Percentiles rank a stretch among this genome's conserved stretches.
These are phyloP conservation scores for Sarcocystis neurona DNA, from an alignment of 169 alveolate genomes.

Conservation along the genomic window DNA sequence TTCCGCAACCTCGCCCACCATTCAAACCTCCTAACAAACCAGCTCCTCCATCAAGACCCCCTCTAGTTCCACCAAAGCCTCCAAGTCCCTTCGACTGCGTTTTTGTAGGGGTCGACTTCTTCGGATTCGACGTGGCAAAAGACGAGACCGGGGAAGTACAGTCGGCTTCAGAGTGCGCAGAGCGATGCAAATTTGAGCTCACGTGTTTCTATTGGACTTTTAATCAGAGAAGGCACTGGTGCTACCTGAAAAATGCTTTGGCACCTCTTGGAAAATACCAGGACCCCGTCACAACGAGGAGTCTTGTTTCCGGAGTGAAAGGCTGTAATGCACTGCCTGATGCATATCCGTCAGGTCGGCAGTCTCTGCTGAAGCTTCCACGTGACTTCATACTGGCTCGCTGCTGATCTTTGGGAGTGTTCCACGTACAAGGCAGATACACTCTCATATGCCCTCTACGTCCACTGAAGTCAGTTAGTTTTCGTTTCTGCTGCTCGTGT, in stretches of 20 bases:
- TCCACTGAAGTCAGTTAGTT: too few relatives aligned
- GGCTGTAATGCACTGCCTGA: not conserved
- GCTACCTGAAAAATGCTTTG: slow-evolving; percentile 1
- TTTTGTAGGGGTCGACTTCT: slow-evolving; percentile 1
- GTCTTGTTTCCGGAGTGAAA: not conserved
- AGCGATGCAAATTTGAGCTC: not conserved
- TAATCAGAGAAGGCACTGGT: slow-evolving; percentile 11
- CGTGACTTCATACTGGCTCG: too few relatives aligned
- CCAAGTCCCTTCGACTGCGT: not conserved
- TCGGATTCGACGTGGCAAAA: slow-evolving; percentile 17
- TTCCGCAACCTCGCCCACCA: too few relatives aligned
- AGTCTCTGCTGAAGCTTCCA: too few relatives aligned
- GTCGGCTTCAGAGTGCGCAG: slow-evolving; percentile 22
- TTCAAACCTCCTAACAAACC: too few relatives aligned
- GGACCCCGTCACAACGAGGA: not conserved
- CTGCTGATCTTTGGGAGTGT: too few relatives aligned
- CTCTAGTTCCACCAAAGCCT: too few relatives aligned
- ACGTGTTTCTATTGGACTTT: slow-evolving; percentile 27
- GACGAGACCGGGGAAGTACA: not conserved
- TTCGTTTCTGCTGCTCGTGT: too few relatives aligned
- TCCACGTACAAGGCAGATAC: too few relatives aligned
- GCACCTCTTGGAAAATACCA: slow-evolving; percentile 7
- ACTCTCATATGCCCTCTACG: too few relatives aligned
- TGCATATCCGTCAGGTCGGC: slow-evolving; percentile 31
- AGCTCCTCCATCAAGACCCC: too few relatives aligned